Percentiles rank a stretch among this genome's conserved stretches.
phyloP scores from a whole-genome alignment of 192 early-diverging fungal species.

The Allomyces javanicus region DNA sequence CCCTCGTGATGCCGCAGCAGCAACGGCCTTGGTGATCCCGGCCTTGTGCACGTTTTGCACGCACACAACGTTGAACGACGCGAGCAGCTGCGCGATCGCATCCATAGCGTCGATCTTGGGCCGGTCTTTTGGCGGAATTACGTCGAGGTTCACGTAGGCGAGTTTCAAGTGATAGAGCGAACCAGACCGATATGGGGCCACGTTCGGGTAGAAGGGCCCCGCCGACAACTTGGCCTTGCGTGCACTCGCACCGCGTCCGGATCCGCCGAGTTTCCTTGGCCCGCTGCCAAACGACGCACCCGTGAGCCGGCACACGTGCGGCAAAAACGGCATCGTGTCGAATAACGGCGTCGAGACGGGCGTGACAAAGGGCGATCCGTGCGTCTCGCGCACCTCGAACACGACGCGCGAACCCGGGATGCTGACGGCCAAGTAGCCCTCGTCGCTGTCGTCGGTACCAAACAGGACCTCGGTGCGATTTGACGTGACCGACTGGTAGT shows the following conservation, averaged over 20 bases:
- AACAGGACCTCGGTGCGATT: neutral
- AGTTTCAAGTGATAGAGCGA: neutral
- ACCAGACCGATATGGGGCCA: neutral
- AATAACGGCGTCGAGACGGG: too few species aligned
- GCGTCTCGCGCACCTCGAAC: neutral
- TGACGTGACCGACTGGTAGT: neutral
- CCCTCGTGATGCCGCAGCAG: neutral
- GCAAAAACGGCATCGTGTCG: neutral
- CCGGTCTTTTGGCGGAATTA: neutral
- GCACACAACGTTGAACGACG: neutral
- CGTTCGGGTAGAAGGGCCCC: neutral
- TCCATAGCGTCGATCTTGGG: neutral
- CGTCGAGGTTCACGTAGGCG: neutral
- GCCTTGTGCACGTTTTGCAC: neutral
- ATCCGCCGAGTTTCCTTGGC: neutral
- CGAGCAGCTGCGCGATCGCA: neutral
- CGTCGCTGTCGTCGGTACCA: neutral
- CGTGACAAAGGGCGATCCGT: too few species aligned
- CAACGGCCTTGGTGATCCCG: neutral
- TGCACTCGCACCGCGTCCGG: neutral
- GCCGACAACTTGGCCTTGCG: neutral
- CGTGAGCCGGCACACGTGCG: neutral
- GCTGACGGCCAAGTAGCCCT: neutral
- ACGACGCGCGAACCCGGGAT: neutral
- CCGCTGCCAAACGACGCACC: neutral